These are phyloP conservation scores for Erythrophleum ivorense DNA, from an alignment of 331 rosid species.

Conservation along the genomic window DNA sequence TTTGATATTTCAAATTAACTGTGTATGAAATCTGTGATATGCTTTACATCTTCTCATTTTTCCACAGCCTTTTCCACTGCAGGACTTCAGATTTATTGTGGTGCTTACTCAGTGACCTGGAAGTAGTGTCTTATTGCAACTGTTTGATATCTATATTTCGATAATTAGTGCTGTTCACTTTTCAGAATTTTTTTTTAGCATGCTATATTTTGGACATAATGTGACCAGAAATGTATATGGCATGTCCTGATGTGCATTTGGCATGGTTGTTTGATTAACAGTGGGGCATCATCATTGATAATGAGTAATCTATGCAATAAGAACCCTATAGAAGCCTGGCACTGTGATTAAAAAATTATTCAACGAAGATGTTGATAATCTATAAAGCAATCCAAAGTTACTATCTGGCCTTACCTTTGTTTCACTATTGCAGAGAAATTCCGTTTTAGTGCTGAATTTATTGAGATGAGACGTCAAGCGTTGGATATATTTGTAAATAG, in stretches of 20 bases:
- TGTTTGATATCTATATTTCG: constrained; percentile 10
- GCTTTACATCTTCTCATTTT: constrained; percentile 34
- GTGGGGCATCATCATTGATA: constrained; percentile 8
- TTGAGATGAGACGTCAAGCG: constrained; percentile 98
- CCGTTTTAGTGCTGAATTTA: constrained; percentile 97
- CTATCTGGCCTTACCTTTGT: constrained; percentile 34
- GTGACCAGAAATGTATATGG: constrained; percentile 19
- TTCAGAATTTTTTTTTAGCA: neutral
- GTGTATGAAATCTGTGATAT: constrained; percentile 17
- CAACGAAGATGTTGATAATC: constrained; percentile 21
- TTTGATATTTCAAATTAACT: neutral
- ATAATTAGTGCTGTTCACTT: neutral
- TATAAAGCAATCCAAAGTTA: constrained; percentile 18
- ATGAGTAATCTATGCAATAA: neutral
- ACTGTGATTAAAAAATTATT: constrained; percentile 10
- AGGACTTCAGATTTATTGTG: constrained; percentile 30
- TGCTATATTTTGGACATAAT: neutral
- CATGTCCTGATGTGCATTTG: constrained; percentile 3
- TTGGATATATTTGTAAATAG: constrained; percentile 90
- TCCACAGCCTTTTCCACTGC: constrained; percentile 21
- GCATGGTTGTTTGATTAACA: constrained; percentile 19
- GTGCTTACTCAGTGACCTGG: constrained; percentile 19
- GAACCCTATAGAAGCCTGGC: constrained; percentile 23
- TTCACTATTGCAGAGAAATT: constrained; percentile 79
- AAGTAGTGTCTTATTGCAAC: constrained; percentile 7